Evolutionary conservation across 169 alveolate genomes (phyloP).

Genomic region (Plasmodium coatneyi): DNA sequence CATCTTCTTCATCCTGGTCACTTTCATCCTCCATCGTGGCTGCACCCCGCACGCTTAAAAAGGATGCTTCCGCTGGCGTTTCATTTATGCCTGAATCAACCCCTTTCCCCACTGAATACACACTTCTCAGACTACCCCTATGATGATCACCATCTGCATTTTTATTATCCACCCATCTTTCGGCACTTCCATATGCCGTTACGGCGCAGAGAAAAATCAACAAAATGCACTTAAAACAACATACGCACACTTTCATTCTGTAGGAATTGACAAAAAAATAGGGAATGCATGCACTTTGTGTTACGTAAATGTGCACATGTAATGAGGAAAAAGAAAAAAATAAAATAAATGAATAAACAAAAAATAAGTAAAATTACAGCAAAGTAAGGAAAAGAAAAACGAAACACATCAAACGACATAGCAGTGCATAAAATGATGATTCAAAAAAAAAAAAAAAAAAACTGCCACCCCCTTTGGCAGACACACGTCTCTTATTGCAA

Average conservation of each 20-base stretch:
- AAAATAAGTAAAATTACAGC: not conserved
- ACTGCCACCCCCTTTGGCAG: not conserved
- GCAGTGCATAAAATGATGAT: not conserved
- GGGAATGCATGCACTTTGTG: not conserved
- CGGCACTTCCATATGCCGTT: not conserved
- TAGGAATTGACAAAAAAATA: not conserved
- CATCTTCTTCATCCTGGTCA: not conserved
- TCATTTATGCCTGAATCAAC: not conserved
- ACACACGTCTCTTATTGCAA: not conserved
- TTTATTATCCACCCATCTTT: conserved; percentile 13
- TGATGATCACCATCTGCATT: not conserved
- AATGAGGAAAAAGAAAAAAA: not conserved
- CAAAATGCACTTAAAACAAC: not conserved
- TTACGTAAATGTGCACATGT: not conserved
- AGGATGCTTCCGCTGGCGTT: not conserved
- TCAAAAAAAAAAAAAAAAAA: not conserved
- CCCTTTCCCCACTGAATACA: no score
- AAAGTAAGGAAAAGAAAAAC: not conserved
- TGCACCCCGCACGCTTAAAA: conserved; percentile 9
- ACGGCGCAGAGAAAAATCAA: not conserved
- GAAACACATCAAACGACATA: not conserved
- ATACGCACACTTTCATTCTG: conserved; percentile 14
- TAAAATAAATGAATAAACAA: not conserved
- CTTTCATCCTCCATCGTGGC: not conserved
- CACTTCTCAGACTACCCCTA: not conserved